Percentiles rank a stretch among this genome's conserved stretches.
Conservation (phyloP, 148 eudicot species). For the Rhododendron kiyosumense region DNA sequence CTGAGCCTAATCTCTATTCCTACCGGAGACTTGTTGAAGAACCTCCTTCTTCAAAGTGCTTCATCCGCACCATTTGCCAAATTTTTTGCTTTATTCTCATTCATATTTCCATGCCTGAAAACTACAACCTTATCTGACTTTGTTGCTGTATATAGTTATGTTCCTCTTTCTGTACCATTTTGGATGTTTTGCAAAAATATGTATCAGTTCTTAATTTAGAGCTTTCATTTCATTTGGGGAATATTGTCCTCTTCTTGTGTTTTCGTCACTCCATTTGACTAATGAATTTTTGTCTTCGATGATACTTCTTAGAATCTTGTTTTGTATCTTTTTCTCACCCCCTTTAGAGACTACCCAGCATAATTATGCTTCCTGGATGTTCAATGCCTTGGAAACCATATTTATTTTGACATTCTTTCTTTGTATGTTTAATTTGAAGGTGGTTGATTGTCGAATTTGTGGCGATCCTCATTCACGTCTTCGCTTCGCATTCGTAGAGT, state of each 20-base stretch:
- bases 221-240: not conserved
- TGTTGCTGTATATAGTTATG: not conserved
- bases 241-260: not conserved
- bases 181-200: not conserved
- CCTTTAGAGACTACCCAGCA: not conserved
- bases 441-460: slow-evolving; percentile 69
- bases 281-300: not conserved
- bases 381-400: not conserved
- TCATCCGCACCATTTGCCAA: not conserved
- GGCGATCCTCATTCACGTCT: slow-evolving; percentile 96
- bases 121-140: not conserved
- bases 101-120: not conserved
- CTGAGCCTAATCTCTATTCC: not conserved
- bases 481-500: slow-evolving; percentile 98
- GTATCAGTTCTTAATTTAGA: not conserved
- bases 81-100: not conserved
- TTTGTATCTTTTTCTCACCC: not conserved
- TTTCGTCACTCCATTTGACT: not conserved
- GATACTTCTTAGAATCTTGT: not conserved
- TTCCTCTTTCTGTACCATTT: not conserved
- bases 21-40: not conserved
- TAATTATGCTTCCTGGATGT: not conserved
- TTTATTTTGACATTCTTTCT: slow-evolving; percentile 6
- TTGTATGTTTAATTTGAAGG: slow-evolving; percentile 10
- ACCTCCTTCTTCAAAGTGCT: not conserved